Evolutionary conservation across 306 rosid genomes (phyloP).

Genomic region (Luffa acutangula): DNA sequence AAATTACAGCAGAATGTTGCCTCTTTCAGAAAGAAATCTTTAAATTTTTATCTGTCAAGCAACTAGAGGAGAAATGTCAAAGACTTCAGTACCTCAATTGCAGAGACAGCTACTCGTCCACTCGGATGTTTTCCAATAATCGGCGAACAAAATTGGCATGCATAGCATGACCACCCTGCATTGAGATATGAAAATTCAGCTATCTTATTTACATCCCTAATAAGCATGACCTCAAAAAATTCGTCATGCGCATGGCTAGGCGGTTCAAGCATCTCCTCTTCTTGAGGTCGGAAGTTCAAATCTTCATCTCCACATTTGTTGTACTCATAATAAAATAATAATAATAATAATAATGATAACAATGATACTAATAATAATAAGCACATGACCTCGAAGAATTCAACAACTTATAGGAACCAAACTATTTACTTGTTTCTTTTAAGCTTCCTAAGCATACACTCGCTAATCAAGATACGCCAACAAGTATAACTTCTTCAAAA

Average conservation of each 20-base stretch:
- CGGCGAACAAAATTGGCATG: constrained; percentile 54
- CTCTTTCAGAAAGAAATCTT: not conserved
- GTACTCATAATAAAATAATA: not conserved
- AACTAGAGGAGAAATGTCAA: not conserved
- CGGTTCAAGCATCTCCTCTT: not conserved
- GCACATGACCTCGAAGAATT: not conserved
- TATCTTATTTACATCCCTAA: constrained; percentile 5
- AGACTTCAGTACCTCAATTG: not conserved
- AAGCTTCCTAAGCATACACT: not conserved
- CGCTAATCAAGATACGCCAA: not conserved
- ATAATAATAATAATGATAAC: not conserved
- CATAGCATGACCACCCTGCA: constrained; percentile 73
- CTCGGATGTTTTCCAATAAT: constrained; percentile 24
- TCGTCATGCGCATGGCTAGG: not conserved
- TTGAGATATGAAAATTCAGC: constrained; percentile 1
- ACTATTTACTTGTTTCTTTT: not conserved
- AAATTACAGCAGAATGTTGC: not conserved
- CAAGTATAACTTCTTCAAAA: not conserved
- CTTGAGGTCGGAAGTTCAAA: not conserved
- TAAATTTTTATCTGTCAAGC: not conserved
- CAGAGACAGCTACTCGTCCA: not conserved
- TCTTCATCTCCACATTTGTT: not conserved
- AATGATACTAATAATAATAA: not conserved
- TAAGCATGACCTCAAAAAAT: not conserved
- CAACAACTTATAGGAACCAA: not conserved